Evolutionary conservation across 768 basidiomycete genomes (phyloP), one percentile per base, ranked within the genome.

Genomic region (Trametes gibbosa): DNA sequence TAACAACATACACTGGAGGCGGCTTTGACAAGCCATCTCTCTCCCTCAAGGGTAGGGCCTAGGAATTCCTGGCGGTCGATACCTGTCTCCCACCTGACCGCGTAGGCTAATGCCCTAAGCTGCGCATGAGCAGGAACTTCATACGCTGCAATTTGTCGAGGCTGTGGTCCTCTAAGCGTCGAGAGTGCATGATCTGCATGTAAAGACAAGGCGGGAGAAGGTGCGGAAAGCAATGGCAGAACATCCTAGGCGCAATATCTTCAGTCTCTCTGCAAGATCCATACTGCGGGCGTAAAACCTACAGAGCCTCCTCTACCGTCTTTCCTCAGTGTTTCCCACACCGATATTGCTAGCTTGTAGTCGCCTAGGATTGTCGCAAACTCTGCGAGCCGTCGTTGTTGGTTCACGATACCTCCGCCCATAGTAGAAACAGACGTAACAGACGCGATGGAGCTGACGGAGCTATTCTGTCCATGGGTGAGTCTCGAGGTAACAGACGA

Each of bases 341-440:
- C 84, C 8, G 75, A 74, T 2, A 82, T 77, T 0, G 95, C 96
- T 32, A 95, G 79, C 65, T 91, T 93, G 70, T 86, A 85, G 72
- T 99, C 97, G 3, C 94, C 90, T 2, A 98, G 74, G 58, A 95
- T 84, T 19, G 97, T 97, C 9, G 93, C 87, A 74, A 98, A 95
- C 72, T 99, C 97, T 10, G 95, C 97, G 3, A 98, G 77, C n/a
- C 96, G 85, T 45, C 94, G 81, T 63, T 88, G 85, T 65, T 89
- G 91, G 5, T 86, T 79, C 7, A 84, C 84, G 7, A 82, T 79
- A 25, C 77, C 68, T 3, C 55, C 63, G 13, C 40, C 53, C 43
- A 64, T 59, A 1, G 62, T 65, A 3, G 61, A 65, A 0, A 59
- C 24, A 13, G 67, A 71, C 1, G 68, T 51, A 9, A 70, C 47